phyloP scores from a whole-genome alignment of 345 rosid species.

The Corymbia maculata region DNA sequence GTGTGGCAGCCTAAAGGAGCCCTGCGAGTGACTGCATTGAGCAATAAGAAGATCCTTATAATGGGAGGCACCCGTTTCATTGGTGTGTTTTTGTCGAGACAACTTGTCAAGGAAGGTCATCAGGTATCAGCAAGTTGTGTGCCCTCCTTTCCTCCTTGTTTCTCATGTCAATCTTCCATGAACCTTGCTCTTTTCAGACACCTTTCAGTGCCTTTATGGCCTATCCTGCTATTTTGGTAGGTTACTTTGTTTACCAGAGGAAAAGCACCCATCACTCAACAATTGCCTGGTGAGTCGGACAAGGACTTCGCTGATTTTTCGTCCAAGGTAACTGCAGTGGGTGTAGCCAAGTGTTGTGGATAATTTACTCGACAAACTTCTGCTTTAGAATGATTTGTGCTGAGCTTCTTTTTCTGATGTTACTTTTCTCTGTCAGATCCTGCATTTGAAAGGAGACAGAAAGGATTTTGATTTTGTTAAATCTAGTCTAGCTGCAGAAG shows the following conservation, averaged over 20 bases:
- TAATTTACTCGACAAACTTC: neutral
- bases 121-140: constrained; percentile 32
- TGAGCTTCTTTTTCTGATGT: neutral
- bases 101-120: constrained; percentile 89
- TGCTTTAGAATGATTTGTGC: neutral
- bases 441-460: constrained; percentile 96
- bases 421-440: constrained; percentile 35
- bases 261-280: constrained; percentile 80
- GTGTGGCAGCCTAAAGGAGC: constrained; percentile 55
- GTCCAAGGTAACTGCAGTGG: constrained; percentile 46
- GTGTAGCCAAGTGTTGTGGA: neutral
- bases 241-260: constrained; percentile 95
- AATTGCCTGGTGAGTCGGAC: constrained; percentile 86
- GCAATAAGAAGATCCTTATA: constrained; percentile 77
- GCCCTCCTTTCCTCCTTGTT: neutral
- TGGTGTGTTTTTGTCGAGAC: constrained; percentile 82
- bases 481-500: constrained; percentile 90
- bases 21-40: constrained; percentile 62
- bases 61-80: constrained; percentile 98
- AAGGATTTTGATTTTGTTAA: constrained; percentile 91
- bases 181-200: neutral
- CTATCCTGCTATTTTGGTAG: constrained; percentile 23
- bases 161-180: neutral
- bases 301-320: constrained; percentile 76
- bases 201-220: neutral